A percentile compares a stretch with the other conserved stretches of the same genome.
These are phyloP conservation scores for Phytophthora constricta DNA, from an alignment of 352 stramenopile genomes.

Conservation along the genomic window DNA sequence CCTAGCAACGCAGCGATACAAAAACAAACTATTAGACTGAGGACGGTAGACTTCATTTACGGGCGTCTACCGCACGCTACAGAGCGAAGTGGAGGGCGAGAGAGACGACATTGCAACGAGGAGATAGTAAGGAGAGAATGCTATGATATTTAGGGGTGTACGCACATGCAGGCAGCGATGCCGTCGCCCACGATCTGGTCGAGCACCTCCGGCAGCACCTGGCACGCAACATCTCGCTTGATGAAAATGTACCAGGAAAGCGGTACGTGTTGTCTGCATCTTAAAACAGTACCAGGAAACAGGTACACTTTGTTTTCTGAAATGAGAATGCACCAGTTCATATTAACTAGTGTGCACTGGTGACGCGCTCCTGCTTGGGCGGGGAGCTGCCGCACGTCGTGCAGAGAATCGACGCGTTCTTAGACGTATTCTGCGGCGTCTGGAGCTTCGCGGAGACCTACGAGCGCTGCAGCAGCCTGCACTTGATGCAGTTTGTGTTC, in stretches of 20 bases:
- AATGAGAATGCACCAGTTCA: not conserved
- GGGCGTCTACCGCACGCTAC: conserved; percentile 4
- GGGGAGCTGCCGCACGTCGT: conserved; percentile 16
- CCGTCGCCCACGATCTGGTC: conserved; percentile 80
- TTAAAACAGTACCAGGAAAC: too few relatives aligned
- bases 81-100: conserved; percentile 2
- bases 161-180: conserved; percentile 78
- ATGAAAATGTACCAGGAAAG: too few relatives aligned
- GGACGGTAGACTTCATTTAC: not conserved
- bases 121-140: not conserved
- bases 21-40: not conserved
- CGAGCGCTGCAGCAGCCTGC: conserved; percentile 12
- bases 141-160: conserved; percentile 12
- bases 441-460: conserved; percentile 22
- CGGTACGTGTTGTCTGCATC: too few relatives aligned
- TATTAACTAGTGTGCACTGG: conserved; percentile 8
- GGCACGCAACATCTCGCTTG: conserved; percentile 87
- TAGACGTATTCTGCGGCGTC: conserved; percentile 13
- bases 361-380: conserved; percentile 1
- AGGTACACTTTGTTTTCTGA: too few relatives aligned
- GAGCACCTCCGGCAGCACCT: conserved; percentile 81
- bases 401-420: conserved; percentile 22
- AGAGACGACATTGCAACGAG: not conserved
- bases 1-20: conserved; percentile 34
- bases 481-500: conserved; percentile 17